These are phyloP conservation scores for Sarcomyxa edulis DNA, from an alignment of 768 basidiomycete species.

Conservation along the genomic window DNA sequence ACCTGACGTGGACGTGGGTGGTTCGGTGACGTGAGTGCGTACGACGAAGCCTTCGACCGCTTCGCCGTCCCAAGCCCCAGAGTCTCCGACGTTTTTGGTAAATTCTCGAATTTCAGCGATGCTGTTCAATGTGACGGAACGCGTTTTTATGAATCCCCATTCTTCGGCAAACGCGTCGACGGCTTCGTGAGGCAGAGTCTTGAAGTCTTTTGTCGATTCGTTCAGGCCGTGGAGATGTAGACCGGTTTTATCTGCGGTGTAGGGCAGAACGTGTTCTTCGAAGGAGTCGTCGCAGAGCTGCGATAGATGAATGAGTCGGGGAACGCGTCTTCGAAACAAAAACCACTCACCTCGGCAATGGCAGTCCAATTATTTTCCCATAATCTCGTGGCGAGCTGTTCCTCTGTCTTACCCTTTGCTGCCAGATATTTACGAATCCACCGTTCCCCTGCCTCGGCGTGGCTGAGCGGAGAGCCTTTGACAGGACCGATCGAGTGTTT, in stretches of 20 bases:
- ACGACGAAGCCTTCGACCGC: conserved; percentile 94
- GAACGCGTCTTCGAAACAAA: not conserved
- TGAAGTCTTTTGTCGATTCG: conserved; percentile 56
- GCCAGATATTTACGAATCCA: conserved; percentile 76
- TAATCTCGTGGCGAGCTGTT: conserved; percentile 65
- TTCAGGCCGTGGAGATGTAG: conserved; percentile 94
- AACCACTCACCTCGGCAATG: conserved; percentile 71
- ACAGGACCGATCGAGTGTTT: conserved; percentile 83
- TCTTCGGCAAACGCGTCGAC: conserved; percentile 80
- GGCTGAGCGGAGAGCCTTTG: conserved; percentile 40
- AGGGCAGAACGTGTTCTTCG: conserved; percentile 92
- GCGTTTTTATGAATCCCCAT: conserved; percentile 89
- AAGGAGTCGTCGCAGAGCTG: conserved; percentile 97
- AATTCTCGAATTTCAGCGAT: conserved; percentile 69
- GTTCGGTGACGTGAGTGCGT: conserved; percentile 57
- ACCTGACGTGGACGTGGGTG: conserved; percentile 32
- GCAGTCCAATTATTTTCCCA: conserved; percentile 88
- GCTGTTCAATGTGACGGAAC: conserved; percentile 48
- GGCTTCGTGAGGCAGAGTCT: conserved; percentile 57
- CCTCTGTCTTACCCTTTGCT: conserved; percentile 58
- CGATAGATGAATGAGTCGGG: not conserved
- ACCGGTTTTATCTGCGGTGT: conserved; percentile 77
- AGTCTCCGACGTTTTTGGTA: conserved; percentile 58
- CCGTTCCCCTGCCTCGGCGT: conserved; percentile 77
- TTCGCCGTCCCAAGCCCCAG: conserved; percentile 79